phyloP scores from a whole-genome alignment of 2,329 filamentous ascomycete genomes.

The Mycosphaerella sp. region DNA sequence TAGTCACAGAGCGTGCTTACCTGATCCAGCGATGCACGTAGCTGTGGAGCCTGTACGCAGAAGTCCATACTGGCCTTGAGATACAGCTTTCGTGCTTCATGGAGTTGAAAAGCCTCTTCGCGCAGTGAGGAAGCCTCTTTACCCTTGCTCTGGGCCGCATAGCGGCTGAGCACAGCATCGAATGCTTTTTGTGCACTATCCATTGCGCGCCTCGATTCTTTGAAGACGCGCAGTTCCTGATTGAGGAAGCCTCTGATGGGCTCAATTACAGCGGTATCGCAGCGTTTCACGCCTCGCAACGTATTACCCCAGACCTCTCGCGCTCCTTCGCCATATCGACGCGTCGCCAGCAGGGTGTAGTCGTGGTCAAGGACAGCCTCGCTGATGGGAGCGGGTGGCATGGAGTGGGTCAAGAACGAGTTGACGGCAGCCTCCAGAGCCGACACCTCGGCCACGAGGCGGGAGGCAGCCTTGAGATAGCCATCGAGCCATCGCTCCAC shows the following conservation, averaged over 20 bases:
- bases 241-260: conserved; percentile 73
- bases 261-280: conserved; percentile 71
- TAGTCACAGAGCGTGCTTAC: conserved; percentile 1
- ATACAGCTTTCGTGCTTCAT: conserved; percentile 86
- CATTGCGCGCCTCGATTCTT: conserved; percentile 68
- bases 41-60: conserved; percentile 76
- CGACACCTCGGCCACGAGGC: conserved; percentile 58
- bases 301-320: conserved; percentile 81
- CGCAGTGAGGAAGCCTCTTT: conserved; percentile 88
- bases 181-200: conserved; percentile 78
- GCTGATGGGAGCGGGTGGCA: conserved; percentile 65
- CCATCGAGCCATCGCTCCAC: conserved; percentile 87
- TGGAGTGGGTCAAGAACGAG: conserved; percentile 65
- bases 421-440: conserved; percentile 75
- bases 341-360: conserved; percentile 82
- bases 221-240: conserved; percentile 76
- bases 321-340: conserved; percentile 75
- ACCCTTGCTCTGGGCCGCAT: conserved; percentile 77
- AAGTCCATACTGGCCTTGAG: conserved; percentile 91
- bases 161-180: conserved; percentile 73
- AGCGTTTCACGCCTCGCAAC: conserved; percentile 65
- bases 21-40: conserved; percentile 77
- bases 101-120: conserved; percentile 92
- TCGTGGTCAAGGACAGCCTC: conserved; percentile 90
- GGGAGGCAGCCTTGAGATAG: conserved; percentile 57